These are phyloP conservation scores for Meyerozyma guilliermondii DNA, from an alignment of 1,139 yeast genomes.

Conservation along the genomic window DNA sequence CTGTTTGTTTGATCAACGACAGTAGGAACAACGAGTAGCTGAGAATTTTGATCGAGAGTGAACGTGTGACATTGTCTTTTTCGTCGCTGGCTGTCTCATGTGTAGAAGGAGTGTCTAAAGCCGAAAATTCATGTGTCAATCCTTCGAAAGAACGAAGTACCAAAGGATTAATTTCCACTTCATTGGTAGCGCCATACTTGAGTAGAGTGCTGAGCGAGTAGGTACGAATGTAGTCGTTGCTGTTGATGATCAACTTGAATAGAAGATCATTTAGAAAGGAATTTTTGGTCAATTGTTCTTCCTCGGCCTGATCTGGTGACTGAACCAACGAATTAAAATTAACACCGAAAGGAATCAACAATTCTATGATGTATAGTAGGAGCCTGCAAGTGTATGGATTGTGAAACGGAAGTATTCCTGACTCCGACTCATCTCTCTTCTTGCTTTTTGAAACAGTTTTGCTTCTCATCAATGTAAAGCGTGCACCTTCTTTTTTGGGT, in stretches of 20 bases:
- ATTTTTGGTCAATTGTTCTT: conserved; percentile 10
- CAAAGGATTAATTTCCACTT: conserved; percentile 34
- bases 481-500: conserved; percentile 13
- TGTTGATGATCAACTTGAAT: conserved; percentile 29
- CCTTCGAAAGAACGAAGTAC: conserved; percentile 28
- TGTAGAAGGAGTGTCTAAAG: conserved; percentile 6
- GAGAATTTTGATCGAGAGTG: conserved; percentile 21
- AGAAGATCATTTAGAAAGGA: conserved; percentile 23
- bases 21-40: conserved; percentile 35
- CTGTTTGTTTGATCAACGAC: conserved; percentile 35
- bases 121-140: conserved; percentile 30
- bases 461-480: conserved; percentile 24
- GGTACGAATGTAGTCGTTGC: conserved; percentile 30
- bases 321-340: conserved; percentile 25
- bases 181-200: conserved; percentile 25
- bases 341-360: conserved; percentile 34
- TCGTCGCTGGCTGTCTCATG: conserved; percentile 6
- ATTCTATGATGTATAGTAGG: conserved; percentile 26
- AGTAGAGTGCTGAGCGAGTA: conserved; percentile 32
- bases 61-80: conserved; percentile 22
- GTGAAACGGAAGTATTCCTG: conserved; percentile 23
- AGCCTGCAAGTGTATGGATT: conserved; percentile 35
- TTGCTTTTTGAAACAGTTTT: conserved; percentile 17
- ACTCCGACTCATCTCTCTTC: conserved; percentile 13
- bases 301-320: conserved; percentile 8